phyloP scores from a whole-genome alignment of 2,329 filamentous ascomycete species.

The Periconia sp. region DNA sequence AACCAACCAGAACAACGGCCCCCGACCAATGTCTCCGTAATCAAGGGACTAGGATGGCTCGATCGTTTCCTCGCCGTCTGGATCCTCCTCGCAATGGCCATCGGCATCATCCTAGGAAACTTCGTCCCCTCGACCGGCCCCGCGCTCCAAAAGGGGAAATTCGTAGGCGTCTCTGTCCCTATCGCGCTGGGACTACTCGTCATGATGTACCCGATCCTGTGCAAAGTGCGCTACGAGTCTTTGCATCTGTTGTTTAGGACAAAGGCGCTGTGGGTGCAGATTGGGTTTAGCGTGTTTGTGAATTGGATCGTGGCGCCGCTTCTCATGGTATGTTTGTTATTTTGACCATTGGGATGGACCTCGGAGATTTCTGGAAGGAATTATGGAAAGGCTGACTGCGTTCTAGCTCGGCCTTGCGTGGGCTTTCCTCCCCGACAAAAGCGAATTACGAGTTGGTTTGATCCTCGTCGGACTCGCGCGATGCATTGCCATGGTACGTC shows the following conservation, averaged over 20 bases:
- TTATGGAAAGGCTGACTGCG: background rate
- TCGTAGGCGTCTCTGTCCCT: constrained; percentile 67
- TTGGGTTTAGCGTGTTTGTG: constrained; percentile 69
- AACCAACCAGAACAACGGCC: background rate
- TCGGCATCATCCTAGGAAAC: constrained; percentile 73
- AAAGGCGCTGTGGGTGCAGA: constrained; percentile 69
- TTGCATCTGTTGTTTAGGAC: constrained; percentile 65
- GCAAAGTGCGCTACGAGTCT: constrained; percentile 75
- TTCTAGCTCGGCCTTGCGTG: constrained; percentile 63
- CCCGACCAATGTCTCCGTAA: constrained; percentile 1
- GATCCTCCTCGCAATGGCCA: constrained; percentile 75
- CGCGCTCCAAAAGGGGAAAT: constrained; percentile 66
- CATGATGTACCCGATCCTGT: constrained; percentile 89
- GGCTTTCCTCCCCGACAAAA: constrained; percentile 41
- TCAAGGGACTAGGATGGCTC: constrained; percentile 42
- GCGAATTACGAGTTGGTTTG: constrained; percentile 57
- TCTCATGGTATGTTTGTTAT: constrained; percentile 64
- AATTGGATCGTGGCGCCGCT: constrained; percentile 85
- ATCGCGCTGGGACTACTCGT: constrained; percentile 76
- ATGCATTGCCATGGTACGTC: constrained; percentile 76
- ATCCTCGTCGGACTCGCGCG: constrained; percentile 76
- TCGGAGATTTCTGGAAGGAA: background rate
- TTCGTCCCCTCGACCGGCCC: constrained; percentile 64
- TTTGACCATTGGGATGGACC: background rate
- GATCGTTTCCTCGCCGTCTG: constrained; percentile 50